Evolutionary conservation across 257 asterid genomes (phyloP).

Genomic region (Solanum chilense): DNA sequence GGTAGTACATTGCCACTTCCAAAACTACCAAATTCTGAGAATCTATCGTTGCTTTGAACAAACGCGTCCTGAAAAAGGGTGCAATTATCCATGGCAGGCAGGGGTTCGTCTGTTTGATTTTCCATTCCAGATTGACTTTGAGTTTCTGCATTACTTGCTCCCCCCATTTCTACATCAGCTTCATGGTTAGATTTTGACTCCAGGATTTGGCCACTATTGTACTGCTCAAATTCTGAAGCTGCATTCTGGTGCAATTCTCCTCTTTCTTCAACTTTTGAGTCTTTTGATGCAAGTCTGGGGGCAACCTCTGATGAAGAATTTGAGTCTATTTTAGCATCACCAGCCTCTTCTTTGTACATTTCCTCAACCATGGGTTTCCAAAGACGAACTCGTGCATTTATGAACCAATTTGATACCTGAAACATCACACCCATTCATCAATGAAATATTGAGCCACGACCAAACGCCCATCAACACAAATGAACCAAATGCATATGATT

Average conservation of each 20-base stretch:
- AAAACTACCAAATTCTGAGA: constrained; percentile 48
- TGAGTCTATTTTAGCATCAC: constrained; percentile 48
- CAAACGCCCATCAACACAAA: neutral
- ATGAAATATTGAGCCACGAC: neutral
- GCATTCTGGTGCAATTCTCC: constrained; percentile 31
- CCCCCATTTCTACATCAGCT: constrained; percentile 31
- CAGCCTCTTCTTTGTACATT: constrained; percentile 83
- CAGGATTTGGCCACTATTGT: constrained; percentile 9
- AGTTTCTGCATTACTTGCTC: constrained; percentile 17
- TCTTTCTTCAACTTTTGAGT: constrained; percentile 23
- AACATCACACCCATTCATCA: constrained; percentile 1
- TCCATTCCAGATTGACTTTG: constrained; percentile 15
- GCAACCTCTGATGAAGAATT: constrained; percentile 48
- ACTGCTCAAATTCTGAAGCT: constrained; percentile 13
- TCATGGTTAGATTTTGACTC: constrained; percentile 30
- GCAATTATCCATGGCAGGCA: constrained; percentile 5
- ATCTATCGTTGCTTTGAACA: constrained; percentile 15
- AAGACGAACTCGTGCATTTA: constrained; percentile 85
- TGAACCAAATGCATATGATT: neutral
- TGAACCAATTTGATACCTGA: constrained; percentile 97
- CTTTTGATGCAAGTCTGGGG: constrained; percentile 14
- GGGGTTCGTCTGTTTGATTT: constrained; percentile 10
- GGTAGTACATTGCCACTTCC: constrained; percentile 17
- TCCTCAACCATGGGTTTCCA: constrained; percentile 99
- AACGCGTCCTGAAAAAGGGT: constrained; percentile 6